phyloP scores from a whole-genome alignment of 2,329 filamentous ascomycete species.

The Penicillium vulpinum region DNA sequence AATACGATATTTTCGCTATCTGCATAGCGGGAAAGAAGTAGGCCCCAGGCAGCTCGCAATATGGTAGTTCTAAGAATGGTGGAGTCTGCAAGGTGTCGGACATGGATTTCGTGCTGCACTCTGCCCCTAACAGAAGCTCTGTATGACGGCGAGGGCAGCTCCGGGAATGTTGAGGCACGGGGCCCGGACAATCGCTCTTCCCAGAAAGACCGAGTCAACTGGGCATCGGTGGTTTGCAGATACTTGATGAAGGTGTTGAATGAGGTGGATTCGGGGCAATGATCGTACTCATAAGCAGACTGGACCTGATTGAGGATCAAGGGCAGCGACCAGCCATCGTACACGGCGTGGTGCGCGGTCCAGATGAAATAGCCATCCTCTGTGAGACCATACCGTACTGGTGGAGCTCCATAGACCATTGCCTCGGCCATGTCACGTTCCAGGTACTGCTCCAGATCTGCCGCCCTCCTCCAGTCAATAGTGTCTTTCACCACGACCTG shows the following conservation, averaged over 20 bases:
- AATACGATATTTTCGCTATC: conserved; percentile 12
- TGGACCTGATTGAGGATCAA: conserved; percentile 20
- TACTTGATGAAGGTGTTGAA: conserved; percentile 3
- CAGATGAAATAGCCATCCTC: conserved; percentile 37
- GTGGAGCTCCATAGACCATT: neutral
- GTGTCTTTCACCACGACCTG: too few species aligned
- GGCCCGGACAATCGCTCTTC: conserved; percentile 3
- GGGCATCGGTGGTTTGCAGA: neutral
- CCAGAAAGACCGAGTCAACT: conserved; percentile 11
- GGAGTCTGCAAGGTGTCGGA: neutral
- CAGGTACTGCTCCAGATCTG: too few species aligned
- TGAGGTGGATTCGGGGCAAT: neutral
- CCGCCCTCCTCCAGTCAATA: too few species aligned
- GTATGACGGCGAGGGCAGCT: conserved; percentile 2
- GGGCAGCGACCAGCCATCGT: conserved; percentile 41
- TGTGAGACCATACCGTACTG: too few species aligned
- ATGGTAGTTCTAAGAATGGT: neutral
- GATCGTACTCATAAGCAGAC: neutral
- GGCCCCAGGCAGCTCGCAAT: conserved; percentile 19
- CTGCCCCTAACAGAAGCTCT: conserved; percentile 8
- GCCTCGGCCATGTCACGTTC: neutral
- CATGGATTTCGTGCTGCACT: neutral
- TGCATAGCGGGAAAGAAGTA: conserved; percentile 7
- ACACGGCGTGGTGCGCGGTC: conserved; percentile 46
- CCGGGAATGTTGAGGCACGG: conserved; percentile 6